Percentiles rank a stretch among this genome's conserved stretches.
phyloP scores from a whole-genome alignment of 1,284 basidiomycete genomes.

The Ganoderma sp. region DNA sequence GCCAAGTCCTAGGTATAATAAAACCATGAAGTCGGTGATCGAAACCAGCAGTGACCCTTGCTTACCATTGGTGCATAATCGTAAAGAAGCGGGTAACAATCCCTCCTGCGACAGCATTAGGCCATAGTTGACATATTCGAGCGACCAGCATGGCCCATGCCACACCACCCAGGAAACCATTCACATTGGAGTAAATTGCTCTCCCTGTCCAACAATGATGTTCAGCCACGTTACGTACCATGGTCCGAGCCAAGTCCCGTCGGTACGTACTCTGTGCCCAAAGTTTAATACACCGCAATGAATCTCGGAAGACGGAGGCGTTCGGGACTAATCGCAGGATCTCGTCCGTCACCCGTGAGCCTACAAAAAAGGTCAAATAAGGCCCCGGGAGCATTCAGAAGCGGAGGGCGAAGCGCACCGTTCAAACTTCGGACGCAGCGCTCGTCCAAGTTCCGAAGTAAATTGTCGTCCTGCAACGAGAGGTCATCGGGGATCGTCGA shows the following conservation, averaged over 20 bases:
- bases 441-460: constrained; percentile 94
- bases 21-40: constrained; percentile 21
- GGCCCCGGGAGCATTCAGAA: constrained; percentile 16
- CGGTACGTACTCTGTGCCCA: constrained; percentile 91
- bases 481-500: constrained; percentile 91
- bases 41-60: constrained; percentile 13
- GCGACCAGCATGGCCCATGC: constrained; percentile 99
- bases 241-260: background rate
- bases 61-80: constrained; percentile 95
- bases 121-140: constrained; percentile 98
- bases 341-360: constrained; percentile 96
- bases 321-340: constrained; percentile 96
- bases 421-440: constrained; percentile 94
- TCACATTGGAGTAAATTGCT: constrained; percentile 98
- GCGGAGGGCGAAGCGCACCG: constrained; percentile 55
- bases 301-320: constrained; percentile 92
- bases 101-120: constrained; percentile 91
- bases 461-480: constrained; percentile 88
- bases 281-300: constrained; percentile 94
- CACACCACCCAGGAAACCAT: constrained; percentile 97
- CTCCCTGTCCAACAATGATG: constrained; percentile 58
- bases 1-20: constrained; percentile 80
- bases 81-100: constrained; percentile 98
- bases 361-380: constrained; percentile 45
- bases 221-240: constrained; percentile 19